Base-by-base conservation (phyloP, 176 grass and related monocot species). In the Aegilops speltoides region DNA sequence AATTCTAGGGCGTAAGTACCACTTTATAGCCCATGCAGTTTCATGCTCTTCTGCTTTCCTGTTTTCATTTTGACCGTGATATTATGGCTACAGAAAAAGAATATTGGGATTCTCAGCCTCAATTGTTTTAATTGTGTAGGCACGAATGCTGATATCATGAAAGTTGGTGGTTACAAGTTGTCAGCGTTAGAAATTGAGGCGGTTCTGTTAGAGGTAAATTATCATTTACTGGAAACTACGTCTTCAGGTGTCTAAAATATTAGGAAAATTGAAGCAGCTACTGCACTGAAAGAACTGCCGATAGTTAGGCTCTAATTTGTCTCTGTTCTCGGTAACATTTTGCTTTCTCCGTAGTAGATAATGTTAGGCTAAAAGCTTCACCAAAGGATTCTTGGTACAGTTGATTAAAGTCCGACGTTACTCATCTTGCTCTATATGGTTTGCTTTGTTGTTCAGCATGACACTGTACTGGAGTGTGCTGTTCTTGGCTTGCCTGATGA, bases 131-230 rank as follows among this genome's bases (percentile, higher is more conserved):
- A 37, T 76, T 89, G 19, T 85, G 78, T 88, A 98, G 96, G 96
- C 73, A 98, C 90, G 85, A 98, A 98, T 87, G 96, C 96, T 70
- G 96, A 96, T 80, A 98, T 98, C 68, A 98, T 98, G 91, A 98
- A 98, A 98, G 86, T 98, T 80, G 96, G 96, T 62, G 93, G 96
- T 84, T 98, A 96, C 79, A 98, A 98, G 73, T 78, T 98, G 19
- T 98, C 96, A 28, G 91, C 96, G 57, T 85, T 98, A 86, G 96
- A 98, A 91, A 98, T 98, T 78, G 96, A 98, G 82, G 79, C 96
- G 15, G 87, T 98, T 7, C 78, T 98, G 68, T 87, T 98, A 87
- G 84, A 96, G 96, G 96, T 86, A 94, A 87, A 86, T 61, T 79
- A 6, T 0, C 1, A 62, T 86, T 86, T 33, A 3, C 6, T 73